Evolutionary conservation across 805 yeast genomes (phyloP), one percentile per base, ranked within the genome.

Genomic region (Pichia gijzeniarum): DNA sequence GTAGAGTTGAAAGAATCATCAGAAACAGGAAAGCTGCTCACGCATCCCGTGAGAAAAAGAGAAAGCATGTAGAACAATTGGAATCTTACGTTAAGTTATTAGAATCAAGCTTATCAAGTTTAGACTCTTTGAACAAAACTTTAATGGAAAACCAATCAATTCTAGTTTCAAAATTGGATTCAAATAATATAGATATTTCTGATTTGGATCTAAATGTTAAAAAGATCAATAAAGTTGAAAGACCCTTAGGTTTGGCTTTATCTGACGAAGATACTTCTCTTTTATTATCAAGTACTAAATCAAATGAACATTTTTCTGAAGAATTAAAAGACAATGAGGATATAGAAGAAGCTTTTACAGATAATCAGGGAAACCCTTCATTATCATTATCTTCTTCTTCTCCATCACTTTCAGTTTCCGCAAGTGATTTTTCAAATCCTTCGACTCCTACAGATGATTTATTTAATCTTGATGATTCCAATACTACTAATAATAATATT

Each of bases 11-110:
- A 67, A 74, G 99, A 42, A 90, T 93, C 41, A 72, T 91, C 57
- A 77, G 99, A 62, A 91, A 91, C 67, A 79, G 98, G 60, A 84
- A 91, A 62, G 98, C 98, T 14, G 99, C 99, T 40, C 98, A 91
- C 63, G 95, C 96, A 43, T 86, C 96, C 25, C 78, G 99, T 54
- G 99, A 93, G 62, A 90, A 91, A 77, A 91, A 91, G 76, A 78
- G 98, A 62, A 79, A 81, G 60, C 95, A 91, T 61, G 83, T 93
- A 47, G 96, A 89, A 65, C 80, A 77, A 51, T 73, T 93, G 54
- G 97, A 91, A 65, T 63, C 70, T 33, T 77, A 76, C 53, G 80
- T 75, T 33, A 54, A 61, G 35, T 59, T 64, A 30, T 64, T 77
- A 53, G 79, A 72, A 50, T 18, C 38, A 5, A 53, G 54, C 34